Evolutionary conservation across 2,329 filamentous ascomycete genomes (phyloP), one percentile per base, ranked within the genome.

Genomic region (Nannizziopsis arthrosporioides): DNA sequence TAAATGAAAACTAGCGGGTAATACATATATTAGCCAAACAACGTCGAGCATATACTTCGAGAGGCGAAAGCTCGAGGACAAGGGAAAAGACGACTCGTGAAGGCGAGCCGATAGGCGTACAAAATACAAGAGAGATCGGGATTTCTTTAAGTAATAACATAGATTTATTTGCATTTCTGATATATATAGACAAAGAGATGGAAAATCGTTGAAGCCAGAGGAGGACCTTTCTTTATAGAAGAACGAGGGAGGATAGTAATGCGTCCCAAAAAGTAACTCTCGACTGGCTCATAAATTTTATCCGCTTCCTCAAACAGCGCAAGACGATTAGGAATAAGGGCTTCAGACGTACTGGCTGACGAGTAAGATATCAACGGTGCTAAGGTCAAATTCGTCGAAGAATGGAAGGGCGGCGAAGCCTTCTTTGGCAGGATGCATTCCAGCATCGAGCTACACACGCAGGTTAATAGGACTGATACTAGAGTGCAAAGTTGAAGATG

Each of bases 351-450:
- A 96, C 92, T 98, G 92, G 81, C 88, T 96, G 62, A 98, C 94
- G 56, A 98, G 75, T 47, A 98, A 84, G 59, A 98, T 84, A 65
- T 98, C 92, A 56, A 98, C 89, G 1, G 87, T 94, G 69, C 90
- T 95, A 15, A 98, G 75, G 63, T 98, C 92, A 67, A 96, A 98
- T 62, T 96, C 89, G 65, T 98, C 92, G 68, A 95, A 98, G 71
- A 95, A 98, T 0, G 92, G 92, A 44, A 98, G 80, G 8, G 86
- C 85, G 2, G 89, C 86, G 52, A 96, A 81, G 34, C 92, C 92
- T 61, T 96, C 89, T 66, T 95, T 94, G 7, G 87, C 92, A 44
- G 92, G 89, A 66, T 98, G 92, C 71, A 95, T 90, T 44, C 92
- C 92, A 44, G 92, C 92, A 71, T 98, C 92, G 57, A 98, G 85